Evolutionary conservation across 2,329 filamentous ascomycete species (phyloP).

Genomic region (Ophiocordyceps camponoti-saundersi): DNA sequence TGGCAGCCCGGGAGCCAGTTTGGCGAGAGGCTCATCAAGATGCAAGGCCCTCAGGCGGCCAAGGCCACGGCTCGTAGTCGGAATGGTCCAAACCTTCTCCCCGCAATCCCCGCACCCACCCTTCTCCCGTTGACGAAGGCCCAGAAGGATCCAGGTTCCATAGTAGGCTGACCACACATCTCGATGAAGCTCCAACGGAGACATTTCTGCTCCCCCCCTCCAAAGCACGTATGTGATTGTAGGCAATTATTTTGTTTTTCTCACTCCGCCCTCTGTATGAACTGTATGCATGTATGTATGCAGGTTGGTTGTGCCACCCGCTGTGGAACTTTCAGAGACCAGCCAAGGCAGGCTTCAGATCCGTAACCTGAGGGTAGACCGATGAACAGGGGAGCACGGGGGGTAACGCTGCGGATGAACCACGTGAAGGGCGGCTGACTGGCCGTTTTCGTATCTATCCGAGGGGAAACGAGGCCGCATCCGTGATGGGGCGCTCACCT

Average conservation of each 20-base stretch:
- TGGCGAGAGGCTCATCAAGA: neutral
- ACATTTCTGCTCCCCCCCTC: neutral
- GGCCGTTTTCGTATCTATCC: neutral
- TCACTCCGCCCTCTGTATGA: neutral
- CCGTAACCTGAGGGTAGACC: too few species aligned
- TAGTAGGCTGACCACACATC: neutral
- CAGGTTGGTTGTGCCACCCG: neutral
- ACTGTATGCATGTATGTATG: too few species aligned
- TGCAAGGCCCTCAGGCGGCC: neutral
- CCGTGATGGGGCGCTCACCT: neutral
- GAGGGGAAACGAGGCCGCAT: neutral
- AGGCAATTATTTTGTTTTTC: too few species aligned
- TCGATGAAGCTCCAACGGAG: neutral
- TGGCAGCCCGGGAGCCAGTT: neutral
- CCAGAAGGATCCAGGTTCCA: neutral
- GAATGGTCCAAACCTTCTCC: conserved; percentile 1
- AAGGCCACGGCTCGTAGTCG: neutral
- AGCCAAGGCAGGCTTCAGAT: too few species aligned
- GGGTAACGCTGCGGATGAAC: neutral
- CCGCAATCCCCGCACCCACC: conserved; percentile 2
- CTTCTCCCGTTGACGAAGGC: neutral
- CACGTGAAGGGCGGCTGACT: neutral
- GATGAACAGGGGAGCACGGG: too few species aligned
- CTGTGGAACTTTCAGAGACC: neutral
- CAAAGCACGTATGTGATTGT: too few species aligned